Conservation (phyloP, 805 yeast genomes). For the Saccharomycopsis javanensis region DNA sequence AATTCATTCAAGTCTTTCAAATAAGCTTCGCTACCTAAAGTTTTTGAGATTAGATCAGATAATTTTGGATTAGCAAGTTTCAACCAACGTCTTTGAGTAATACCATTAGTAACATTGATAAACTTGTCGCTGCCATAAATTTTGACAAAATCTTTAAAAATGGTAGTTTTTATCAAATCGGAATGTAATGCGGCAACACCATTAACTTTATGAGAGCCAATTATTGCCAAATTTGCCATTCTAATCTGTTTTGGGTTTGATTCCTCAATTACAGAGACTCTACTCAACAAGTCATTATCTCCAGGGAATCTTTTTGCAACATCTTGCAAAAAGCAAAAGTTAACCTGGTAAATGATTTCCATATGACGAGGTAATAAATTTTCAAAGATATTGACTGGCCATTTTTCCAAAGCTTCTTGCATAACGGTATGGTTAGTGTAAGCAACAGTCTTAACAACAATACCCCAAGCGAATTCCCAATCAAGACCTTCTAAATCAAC, state of each 20-base stretch:
- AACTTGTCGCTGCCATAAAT: conserved; percentile 76
- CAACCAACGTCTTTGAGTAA: conserved; percentile 95
- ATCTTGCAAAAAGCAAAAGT: conserved; percentile 62
- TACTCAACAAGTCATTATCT: conserved; percentile 50
- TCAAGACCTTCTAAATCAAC: conserved; percentile 73
- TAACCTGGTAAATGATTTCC: conserved; percentile 82
- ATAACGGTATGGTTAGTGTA: conserved; percentile 93
- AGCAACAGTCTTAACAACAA: conserved; percentile 73
- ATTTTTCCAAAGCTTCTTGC: conserved; percentile 90
- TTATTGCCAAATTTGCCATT: conserved; percentile 86
- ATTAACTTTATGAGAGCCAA: conserved; percentile 88
- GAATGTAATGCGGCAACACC: conserved; percentile 96
- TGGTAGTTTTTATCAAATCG: conserved; percentile 79
- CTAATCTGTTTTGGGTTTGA: conserved; percentile 70
- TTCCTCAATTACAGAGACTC: conserved; percentile 84
- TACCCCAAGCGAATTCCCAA: conserved; percentile 82
- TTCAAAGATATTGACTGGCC: conserved; percentile 81
- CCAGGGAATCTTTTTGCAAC: conserved; percentile 73
- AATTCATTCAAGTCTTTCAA: conserved; percentile 59
- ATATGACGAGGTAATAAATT: conserved; percentile 81
- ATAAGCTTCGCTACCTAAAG: conserved; percentile 60
- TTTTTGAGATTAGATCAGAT: conserved; percentile 61
- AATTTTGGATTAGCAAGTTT: conserved; percentile 84
- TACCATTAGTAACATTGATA: conserved; percentile 89
- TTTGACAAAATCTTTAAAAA: conserved; percentile 81